A percentile compares a stretch with the other conserved stretches of the same genome.
Evolutionary conservation across 2,329 filamentous ascomycete genomes (phyloP).

Genomic region (Fusarium siculi): DNA sequence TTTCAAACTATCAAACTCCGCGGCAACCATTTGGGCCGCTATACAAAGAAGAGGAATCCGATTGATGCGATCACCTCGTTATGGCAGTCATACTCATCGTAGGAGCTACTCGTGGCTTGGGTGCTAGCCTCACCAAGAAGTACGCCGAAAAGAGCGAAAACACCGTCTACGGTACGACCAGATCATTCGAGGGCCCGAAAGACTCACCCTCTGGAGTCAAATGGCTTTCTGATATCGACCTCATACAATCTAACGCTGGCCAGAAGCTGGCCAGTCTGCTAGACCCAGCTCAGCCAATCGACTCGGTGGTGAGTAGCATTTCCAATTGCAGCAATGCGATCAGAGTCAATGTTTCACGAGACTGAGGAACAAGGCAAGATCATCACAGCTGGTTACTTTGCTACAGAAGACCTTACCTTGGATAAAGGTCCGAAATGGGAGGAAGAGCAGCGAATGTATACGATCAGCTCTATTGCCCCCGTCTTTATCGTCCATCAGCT

Average conservation of each 20-base stretch:
- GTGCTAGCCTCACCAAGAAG: slow-evolving; percentile 67
- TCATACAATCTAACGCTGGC: slow-evolving; percentile 60
- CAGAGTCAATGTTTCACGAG: background rate
- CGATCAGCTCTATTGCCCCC: slow-evolving; percentile 70
- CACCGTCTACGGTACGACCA: slow-evolving; percentile 69
- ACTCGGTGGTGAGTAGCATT: slow-evolving; percentile 54
- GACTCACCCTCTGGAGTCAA: slow-evolving; percentile 56
- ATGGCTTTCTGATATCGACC: slow-evolving; percentile 70
- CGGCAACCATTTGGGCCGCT: background rate
- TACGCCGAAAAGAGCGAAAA: slow-evolving; percentile 62
- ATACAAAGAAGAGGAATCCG: background rate
- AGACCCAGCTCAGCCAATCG: slow-evolving; percentile 51
- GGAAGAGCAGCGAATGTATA: slow-evolving; percentile 77
- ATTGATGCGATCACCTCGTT: background rate
- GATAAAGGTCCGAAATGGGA: slow-evolving; percentile 70
- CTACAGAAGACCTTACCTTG: slow-evolving; percentile 68
- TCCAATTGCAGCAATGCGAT: background rate
- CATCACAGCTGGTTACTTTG: slow-evolving; percentile 76
- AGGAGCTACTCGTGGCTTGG: slow-evolving; percentile 75
- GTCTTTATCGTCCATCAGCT: slow-evolving; percentile 74
- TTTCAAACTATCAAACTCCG: background rate
- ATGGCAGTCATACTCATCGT: slow-evolving; percentile 69
- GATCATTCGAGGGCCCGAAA: slow-evolving; percentile 57
- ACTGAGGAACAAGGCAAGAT: slow-evolving; percentile 55
- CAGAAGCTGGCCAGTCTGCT: slow-evolving; percentile 59